Evolutionary conservation across 768 basidiomycete genomes (phyloP), one percentile per base, ranked within the genome.

Genomic region (Termitomyces sp.): DNA sequence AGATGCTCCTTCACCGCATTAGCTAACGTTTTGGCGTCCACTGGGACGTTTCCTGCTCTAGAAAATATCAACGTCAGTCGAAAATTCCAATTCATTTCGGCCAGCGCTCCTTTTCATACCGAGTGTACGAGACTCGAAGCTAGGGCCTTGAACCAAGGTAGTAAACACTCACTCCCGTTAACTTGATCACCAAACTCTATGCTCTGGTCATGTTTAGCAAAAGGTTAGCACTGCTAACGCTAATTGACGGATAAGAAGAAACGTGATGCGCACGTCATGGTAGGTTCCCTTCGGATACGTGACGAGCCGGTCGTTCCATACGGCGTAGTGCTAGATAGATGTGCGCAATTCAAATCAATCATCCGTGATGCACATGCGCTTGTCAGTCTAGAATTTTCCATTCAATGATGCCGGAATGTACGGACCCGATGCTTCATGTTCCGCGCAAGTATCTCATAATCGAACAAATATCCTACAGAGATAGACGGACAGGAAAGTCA

Each of bases 241-340:
- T 46, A 58, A 42, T 25, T 43, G 49, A 51, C 23, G 54, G 28
- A 52, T 42, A 53, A 43, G 49, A 44, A 32, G 12, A 34, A 62
- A 40, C 21, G 35, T 25, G 28, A 32, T 43, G 25, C 65, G 44
- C 50, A 68, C 71, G 54, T 71, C 58, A 55, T 70, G 70, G 53
- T 64, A 68, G 21, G 53, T 64, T 53, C 71, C 71, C 32, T 63
- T 59, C n/a, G 67, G 58, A 54, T 68, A 73, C 2, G 72, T 72
- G 23, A 79, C 68, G 59, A 70, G 75, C 67, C 80, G 79, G 68
- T 86, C 81, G 61, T 88, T 84, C 84, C 85, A 85, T 19, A 89
- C 73, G 0, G 78, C 83, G 58, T 82, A 85, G 65, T 90, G 82
- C 61, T 72, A 74, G 3, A 17, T 53, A 34, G 21, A 37, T 43